Conservation (phyloP, 2,329 filamentous ascomycete species). For the Aspergillus sp. region DNA sequence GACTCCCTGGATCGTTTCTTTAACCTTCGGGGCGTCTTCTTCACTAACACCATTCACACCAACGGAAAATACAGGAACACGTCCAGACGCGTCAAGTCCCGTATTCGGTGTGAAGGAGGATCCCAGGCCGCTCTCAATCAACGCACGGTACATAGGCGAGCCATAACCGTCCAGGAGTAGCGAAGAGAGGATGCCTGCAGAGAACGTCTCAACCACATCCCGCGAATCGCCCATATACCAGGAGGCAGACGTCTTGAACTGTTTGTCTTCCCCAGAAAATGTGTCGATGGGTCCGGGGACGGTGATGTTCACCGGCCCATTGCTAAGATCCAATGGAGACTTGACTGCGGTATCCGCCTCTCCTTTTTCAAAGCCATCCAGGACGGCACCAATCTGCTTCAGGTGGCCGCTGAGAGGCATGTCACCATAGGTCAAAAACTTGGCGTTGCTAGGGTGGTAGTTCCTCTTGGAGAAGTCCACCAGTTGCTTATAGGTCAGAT, state of each 20-base stretch:
- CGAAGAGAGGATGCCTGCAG: conserved; percentile 75
- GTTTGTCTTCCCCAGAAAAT: conserved; percentile 77
- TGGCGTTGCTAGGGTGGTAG: conserved; percentile 97
- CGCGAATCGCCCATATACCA: conserved; percentile 85
- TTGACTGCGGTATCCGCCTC: conserved; percentile 70
- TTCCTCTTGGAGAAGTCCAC: conserved; percentile 85
- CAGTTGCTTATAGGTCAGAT: conserved; percentile 87
- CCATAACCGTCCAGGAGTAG: conserved; percentile 92
- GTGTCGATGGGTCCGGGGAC: conserved; percentile 82
- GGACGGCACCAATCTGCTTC: conserved; percentile 69
- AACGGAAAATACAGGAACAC: conserved; percentile 79
- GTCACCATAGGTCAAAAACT: conserved; percentile 92
- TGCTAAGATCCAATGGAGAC: conserved; percentile 66
- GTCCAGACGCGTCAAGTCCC: conserved; percentile 79
- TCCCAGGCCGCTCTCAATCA: conserved; percentile 86
- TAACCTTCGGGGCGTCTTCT: conserved; percentile 73
- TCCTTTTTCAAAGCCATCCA: conserved; percentile 71
- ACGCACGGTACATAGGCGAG: conserved; percentile 81
- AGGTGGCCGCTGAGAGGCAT: conserved; percentile 83
- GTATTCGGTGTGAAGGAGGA: conserved; percentile 94
- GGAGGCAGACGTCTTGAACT: conserved; percentile 89
- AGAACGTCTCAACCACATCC: conserved; percentile 84
- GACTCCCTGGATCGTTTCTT: conserved; percentile 69
- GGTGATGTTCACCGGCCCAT: conserved; percentile 66
- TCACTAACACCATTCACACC: conserved; percentile 87